Evolutionary conservation across 2,329 filamentous ascomycete genomes (phyloP).

Genomic region (Scedosporium aurantiacum): DNA sequence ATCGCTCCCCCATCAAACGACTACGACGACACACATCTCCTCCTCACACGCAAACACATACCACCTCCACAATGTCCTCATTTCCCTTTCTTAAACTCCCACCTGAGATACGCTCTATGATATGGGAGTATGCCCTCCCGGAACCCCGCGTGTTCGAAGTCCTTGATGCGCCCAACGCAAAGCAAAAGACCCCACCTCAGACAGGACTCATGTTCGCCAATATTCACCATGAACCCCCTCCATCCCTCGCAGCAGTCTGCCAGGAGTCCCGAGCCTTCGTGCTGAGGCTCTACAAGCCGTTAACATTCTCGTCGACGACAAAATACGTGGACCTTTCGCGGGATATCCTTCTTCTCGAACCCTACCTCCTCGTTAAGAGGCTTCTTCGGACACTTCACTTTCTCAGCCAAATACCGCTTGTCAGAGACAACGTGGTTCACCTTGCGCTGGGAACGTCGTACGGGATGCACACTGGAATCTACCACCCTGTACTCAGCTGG

Average conservation of each 20-base stretch:
- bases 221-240: conserved; percentile 31
- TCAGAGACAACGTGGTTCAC: conserved; percentile 27
- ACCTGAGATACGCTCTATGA: conserved; percentile 31
- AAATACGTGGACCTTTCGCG: conserved; percentile 34
- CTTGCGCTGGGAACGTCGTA: conserved; percentile 36
- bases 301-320: conserved; percentile 32
- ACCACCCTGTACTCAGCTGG: conserved; percentile 33
- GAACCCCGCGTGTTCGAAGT: conserved; percentile 34
- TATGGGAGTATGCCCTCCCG: conserved; percentile 34
- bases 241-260: conserved; percentile 30
- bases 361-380: conserved; percentile 34
- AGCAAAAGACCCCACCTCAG: conserved; percentile 23
- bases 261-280: conserved; percentile 31
- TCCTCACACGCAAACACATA: neutral
- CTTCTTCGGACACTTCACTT: conserved; percentile 34
- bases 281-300: conserved; percentile 30
- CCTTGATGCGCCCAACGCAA: conserved; percentile 31
- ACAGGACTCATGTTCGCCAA: conserved; percentile 33
- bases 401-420: conserved; percentile 32
- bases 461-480: conserved; percentile 31
- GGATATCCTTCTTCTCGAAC: conserved; percentile 35
- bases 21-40: neutral
- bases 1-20: neutral
- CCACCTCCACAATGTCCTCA: neutral
- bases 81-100: conserved; percentile 21